Base-by-base conservation (phyloP, 2,329 filamentous ascomycete genomes). In the Cladosporium sp. region DNA sequence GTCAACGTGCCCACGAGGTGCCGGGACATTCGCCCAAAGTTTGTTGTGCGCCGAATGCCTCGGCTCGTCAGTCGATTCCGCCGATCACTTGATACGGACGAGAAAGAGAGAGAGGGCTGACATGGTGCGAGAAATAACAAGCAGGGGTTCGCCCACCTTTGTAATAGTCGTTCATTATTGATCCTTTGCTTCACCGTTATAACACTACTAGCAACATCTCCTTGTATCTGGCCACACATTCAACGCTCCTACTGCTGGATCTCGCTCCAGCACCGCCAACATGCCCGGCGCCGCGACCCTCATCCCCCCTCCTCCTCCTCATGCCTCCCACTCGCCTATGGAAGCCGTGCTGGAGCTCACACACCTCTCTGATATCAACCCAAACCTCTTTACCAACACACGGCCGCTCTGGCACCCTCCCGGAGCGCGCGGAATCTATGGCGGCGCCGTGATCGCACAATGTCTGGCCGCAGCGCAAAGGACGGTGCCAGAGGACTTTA, bases 301-400 rank as follows among this genome's bases (percentile, higher is more conserved):
- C 56, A 84, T 96, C 63, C 83, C 85, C 67, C 87, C 90, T 51
- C 91, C 90, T 62, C 85, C 88, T 52, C 74, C 85, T 32, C 86
- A 96, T 70, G 76, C 83, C 45, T 81, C 81, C 68, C 89, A 90
- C 73, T 86, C 91, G 24, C 81, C 85, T 13, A 95, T 97, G 61
- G 93, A 97, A 76, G 93, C 95, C 74, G 87, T 90, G 49, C 82
- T 97, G 56, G 91, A 96, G 68, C 80, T 97, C 65, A 94, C 89
- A 3, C 88, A 91, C 63, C 80, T 97, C 53, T 79, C 79, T 56
- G 87, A 89, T 61, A 84, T 94, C 62, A 87, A 88, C 44, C 87
- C 88, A 58, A 89, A 96, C 71, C 87, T 97, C 65, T 99, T 94
- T 78, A 97, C 94, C 56, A 99, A 99, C 73, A 90, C 91, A 2